Evolutionary conservation across 129 eudicot genomes (phyloP), one percentile per base, ranked within the genome.

Genomic region (Escallonia herrerae): DNA sequence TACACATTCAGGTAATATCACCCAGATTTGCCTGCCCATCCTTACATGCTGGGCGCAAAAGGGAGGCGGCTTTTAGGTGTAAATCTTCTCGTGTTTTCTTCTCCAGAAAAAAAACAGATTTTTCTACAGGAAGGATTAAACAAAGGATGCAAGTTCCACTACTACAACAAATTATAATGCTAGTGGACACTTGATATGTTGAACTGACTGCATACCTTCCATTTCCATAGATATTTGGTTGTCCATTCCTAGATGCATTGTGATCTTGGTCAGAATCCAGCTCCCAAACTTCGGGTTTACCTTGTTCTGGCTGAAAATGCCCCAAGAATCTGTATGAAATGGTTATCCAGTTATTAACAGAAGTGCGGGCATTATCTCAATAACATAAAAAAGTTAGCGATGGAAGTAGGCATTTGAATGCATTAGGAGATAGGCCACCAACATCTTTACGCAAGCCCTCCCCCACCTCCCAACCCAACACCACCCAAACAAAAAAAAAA

Each of bases 301-400:
- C 89, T 37, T 60, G 56, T 54, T 77, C 80, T 46, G 97, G 95
- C 73, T 77, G 79, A 70, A 86, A 81, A 70, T 81, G 61, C 52
- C 97, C 97, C 83, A 90, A 76, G 74, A 90, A 84, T 67, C 95
- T 86, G 82, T 72, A 55, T 75, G 67, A 49, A 78, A 78, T 44
- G 58, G 72, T 66, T 44, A 68, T 42, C 52, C 41, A 62, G 39
- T 57, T 65, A 40, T 56, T 64, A 71, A 43, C 55, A 43, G 56
- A 43, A 64, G 49, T 15, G 58, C 43, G 15, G 13, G 22, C 8
- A 41, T 40, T 7, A 4, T 55, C 46, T 54, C n/a, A 53, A 53
- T 51, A 46, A 40, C 46, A 4, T 13, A 14, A 14, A 58, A 56
- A 3, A 33, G 38, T 60, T 41, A 48, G 4, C 11, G 3, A 64